Percentiles rank a stretch among this genome's conserved stretches.
Conservation (phyloP, 768 basidiomycete species). For the Hygrocybe punicea region DNA sequence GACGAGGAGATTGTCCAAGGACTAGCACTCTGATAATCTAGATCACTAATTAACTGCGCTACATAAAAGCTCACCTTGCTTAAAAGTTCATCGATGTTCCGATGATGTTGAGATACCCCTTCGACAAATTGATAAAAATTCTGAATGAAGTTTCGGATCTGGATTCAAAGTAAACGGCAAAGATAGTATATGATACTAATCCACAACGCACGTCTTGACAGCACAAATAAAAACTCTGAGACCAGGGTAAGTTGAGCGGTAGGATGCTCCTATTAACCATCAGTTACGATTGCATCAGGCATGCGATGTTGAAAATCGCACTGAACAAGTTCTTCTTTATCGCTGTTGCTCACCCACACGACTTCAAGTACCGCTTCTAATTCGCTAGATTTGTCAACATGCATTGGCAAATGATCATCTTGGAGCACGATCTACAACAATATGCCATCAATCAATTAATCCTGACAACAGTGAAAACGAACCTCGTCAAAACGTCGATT, state of each 20-base stretch:
- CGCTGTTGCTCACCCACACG: slow-evolving; percentile 76
- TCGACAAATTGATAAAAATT: slow-evolving; percentile 97
- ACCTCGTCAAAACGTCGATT: slow-evolving; percentile 79
- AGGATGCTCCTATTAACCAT: slow-evolving; percentile 47
- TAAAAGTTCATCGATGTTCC: slow-evolving; percentile 87
- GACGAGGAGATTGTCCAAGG: slow-evolving; percentile 78
- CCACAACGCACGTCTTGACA: slow-evolving; percentile 69
- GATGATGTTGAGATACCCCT: slow-evolving; percentile 87
- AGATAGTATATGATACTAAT: background rate
- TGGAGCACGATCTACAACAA: slow-evolving; percentile 65
- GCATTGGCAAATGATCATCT: slow-evolving; percentile 91
- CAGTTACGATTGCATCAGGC: slow-evolving; percentile 6
- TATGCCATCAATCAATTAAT: background rate
- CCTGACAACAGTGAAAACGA: slow-evolving; percentile 20
- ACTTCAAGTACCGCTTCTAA: slow-evolving; percentile 70
- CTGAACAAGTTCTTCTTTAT: slow-evolving; percentile 58
- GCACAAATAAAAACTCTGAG: slow-evolving; percentile 90
- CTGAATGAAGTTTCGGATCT: slow-evolving; percentile 87
- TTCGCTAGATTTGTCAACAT: slow-evolving; percentile 56
- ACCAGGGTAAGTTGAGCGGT: slow-evolving; percentile 86
- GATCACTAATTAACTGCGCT: background rate
- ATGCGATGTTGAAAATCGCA: slow-evolving; percentile 26
- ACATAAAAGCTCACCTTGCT: slow-evolving; percentile 59
- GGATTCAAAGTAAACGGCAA: slow-evolving; percentile 16
- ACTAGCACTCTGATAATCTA: slow-evolving; percentile 44